Conservation (phyloP, 116 monocot species). For the Papilionanthe hybrid region DNA sequence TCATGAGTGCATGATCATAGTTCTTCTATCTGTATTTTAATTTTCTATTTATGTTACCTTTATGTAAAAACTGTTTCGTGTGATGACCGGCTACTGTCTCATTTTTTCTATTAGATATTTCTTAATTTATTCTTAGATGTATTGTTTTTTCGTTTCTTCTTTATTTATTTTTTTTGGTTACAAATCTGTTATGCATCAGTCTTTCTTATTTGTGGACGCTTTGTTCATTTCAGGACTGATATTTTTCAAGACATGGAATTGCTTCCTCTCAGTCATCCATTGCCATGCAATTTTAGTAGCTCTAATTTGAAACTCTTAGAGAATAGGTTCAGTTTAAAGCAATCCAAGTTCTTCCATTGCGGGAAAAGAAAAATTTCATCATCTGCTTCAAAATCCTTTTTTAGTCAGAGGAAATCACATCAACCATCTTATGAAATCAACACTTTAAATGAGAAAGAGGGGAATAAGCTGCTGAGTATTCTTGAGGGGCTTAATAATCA, state of each 20-base stretch:
- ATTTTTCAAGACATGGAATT: slow-evolving; percentile 37
- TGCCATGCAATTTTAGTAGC: slow-evolving; percentile 19
- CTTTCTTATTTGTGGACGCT: neutral
- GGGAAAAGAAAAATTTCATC: slow-evolving; percentile 15
- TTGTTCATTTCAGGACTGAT: slow-evolving; percentile 9
- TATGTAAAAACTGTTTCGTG: too few species aligned
- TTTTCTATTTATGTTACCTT: too few species aligned
- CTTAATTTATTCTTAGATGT: too few species aligned
- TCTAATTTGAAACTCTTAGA: slow-evolving; percentile 16
- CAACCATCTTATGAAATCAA: slow-evolving; percentile 4
- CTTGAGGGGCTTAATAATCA: slow-evolving; percentile 14
- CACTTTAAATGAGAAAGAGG: slow-evolving; percentile 16
- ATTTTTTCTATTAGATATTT: too few species aligned
- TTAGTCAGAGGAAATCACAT: neutral
- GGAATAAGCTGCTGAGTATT: slow-evolving; percentile 16
- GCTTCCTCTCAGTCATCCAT: slow-evolving; percentile 26
- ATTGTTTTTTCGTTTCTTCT: too few species aligned
- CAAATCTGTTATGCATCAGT: neutral
- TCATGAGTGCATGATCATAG: too few species aligned
- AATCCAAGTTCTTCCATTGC: slow-evolving; percentile 6
- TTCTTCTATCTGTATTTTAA: too few species aligned
- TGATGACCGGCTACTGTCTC: too few species aligned
- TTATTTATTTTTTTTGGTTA: neutral
- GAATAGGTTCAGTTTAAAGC: slow-evolving; percentile 12
- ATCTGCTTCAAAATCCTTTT: slow-evolving; percentile 2